These are phyloP conservation scores for Cocos nucifera DNA, from an alignment of 176 grass and related monocot species.

Conservation along the genomic window DNA sequence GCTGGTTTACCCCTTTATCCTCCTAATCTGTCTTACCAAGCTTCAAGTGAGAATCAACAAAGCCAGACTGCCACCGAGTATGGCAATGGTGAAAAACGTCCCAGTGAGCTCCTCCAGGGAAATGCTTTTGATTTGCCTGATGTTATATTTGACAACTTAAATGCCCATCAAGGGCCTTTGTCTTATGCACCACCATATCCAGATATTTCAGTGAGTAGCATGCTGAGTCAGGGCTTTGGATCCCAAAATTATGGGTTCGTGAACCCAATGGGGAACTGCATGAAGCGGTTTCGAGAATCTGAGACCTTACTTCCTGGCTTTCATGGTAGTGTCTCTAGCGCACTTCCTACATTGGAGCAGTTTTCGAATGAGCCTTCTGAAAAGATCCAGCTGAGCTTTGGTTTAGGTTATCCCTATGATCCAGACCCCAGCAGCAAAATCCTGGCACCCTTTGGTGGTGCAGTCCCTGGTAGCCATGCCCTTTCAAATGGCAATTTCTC, in stretches of 20 bases:
- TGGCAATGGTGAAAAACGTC: constrained; percentile 34
- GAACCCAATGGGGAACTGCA: constrained; percentile 34
- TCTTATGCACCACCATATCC: constrained; percentile 38
- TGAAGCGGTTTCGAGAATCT: constrained; percentile 50
- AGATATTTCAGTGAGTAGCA: constrained; percentile 49
- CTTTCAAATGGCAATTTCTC: constrained; percentile 84
- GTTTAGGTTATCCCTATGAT: constrained; percentile 47
- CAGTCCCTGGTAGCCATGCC: constrained; percentile 62
- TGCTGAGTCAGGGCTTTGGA: constrained; percentile 42
- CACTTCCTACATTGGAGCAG: constrained; percentile 40
- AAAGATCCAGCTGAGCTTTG: constrained; percentile 44
- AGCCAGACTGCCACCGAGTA: constrained; percentile 26
- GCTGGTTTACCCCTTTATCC: constrained; percentile 68
- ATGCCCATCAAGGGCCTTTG: constrained; percentile 41
- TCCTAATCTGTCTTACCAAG: constrained; percentile 46
- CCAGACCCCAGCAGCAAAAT: constrained; percentile 43
- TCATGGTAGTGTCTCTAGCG: constrained; percentile 31
- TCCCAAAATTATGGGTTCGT: constrained; percentile 42
- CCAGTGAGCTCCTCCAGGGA: constrained; percentile 44
- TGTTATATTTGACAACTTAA: constrained; percentile 46
- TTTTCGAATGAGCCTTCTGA: constrained; percentile 46
- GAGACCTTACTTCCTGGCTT: constrained; percentile 39
- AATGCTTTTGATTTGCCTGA: constrained; percentile 44
- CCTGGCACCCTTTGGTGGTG: constrained; percentile 41
- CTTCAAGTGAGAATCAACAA: constrained; percentile 47